These are phyloP conservation scores for Beverwykella pulmonaria DNA, from an alignment of 495 filamentous ascomycete genomes.

Conservation along the genomic window DNA sequence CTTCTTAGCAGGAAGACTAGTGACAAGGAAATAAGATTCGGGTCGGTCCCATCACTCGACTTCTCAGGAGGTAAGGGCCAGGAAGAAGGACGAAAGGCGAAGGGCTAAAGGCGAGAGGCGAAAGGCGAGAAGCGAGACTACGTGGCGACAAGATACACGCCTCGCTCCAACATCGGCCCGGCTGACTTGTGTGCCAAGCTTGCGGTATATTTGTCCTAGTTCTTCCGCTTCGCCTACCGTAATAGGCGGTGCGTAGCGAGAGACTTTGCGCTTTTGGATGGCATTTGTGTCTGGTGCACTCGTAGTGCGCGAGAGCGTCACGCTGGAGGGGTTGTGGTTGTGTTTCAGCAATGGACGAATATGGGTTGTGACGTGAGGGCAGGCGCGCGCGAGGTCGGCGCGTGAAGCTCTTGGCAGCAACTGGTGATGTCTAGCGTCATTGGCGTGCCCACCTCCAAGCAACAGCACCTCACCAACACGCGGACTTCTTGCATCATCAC, in stretches of 20 bases:
- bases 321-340: background rate
- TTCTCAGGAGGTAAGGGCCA: too few relatives aligned
- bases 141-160: background rate
- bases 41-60: too few relatives aligned
- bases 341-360: background rate
- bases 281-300: too few relatives aligned
- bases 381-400: slow-evolving; percentile 1
- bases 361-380: background rate
- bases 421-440: slow-evolving; percentile 10
- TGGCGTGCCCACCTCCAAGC: slow-evolving; percentile 4
- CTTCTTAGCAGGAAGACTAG: too few relatives aligned
- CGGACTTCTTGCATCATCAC: background rate
- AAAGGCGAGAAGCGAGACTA: slow-evolving; percentile 2
- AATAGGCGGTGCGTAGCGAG: too few relatives aligned
- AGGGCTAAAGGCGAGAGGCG: too few relatives aligned
- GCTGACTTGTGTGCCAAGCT: background rate
- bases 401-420: slow-evolving; percentile 6
- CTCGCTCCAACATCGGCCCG: background rate
- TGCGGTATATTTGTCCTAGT: too few relatives aligned
- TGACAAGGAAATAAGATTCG: too few relatives aligned
- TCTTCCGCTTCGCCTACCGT: too few relatives aligned
- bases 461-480: background rate
- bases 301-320: too few relatives aligned
- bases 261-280: too few relatives aligned
- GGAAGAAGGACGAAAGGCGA: too few relatives aligned